phyloP scores from a whole-genome alignment of 1,139 yeast species.

The Yamadazyma conglobata region DNA sequence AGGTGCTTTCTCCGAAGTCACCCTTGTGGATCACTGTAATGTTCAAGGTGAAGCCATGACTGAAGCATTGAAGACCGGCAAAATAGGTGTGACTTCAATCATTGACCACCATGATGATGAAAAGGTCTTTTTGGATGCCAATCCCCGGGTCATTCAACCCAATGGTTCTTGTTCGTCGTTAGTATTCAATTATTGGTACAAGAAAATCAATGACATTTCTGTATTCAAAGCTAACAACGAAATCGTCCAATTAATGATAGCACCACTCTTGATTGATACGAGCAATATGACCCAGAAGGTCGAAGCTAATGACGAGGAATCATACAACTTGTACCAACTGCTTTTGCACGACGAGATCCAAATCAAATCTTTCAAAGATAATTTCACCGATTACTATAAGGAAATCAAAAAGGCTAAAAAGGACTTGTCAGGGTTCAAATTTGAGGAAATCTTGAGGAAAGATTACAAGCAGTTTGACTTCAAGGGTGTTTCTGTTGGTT shows the following conservation, averaged over 20 bases:
- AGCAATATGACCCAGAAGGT: slow-evolving; percentile 57
- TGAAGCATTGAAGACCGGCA: slow-evolving; percentile 19
- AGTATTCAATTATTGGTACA: slow-evolving; percentile 61
- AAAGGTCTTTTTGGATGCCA: slow-evolving; percentile 37
- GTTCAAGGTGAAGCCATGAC: slow-evolving; percentile 49
- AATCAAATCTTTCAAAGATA: slow-evolving; percentile 2
- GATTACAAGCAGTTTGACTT: slow-evolving; percentile 78
- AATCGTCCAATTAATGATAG: slow-evolving; percentile 50
- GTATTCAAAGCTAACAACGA: slow-evolving; percentile 23
- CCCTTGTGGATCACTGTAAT: slow-evolving; percentile 81
- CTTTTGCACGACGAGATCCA: slow-evolving; percentile 4
- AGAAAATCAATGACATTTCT: slow-evolving; percentile 16
- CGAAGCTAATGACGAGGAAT: slow-evolving; percentile 51
- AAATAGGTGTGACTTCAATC: slow-evolving; percentile 50
- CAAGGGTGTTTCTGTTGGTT: slow-evolving; percentile 52
- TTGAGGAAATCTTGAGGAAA: slow-evolving; percentile 63
- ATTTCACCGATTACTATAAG: slow-evolving; percentile 25
- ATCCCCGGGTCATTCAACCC: slow-evolving; percentile 58
- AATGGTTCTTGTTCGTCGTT: slow-evolving; percentile 80
- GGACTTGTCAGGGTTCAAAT: slow-evolving; percentile 56
- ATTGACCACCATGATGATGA: slow-evolving; percentile 90
- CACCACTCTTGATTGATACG: slow-evolving; percentile 76
- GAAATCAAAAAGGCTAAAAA: slow-evolving; percentile 54
- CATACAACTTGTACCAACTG: slow-evolving; percentile 22
- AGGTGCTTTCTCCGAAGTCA: slow-evolving; percentile 31